A percentile compares a stretch with the other conserved stretches of the same genome.
phyloP scores from a whole-genome alignment of 1,139 yeast species.

The Debaryomyces sp. region DNA sequence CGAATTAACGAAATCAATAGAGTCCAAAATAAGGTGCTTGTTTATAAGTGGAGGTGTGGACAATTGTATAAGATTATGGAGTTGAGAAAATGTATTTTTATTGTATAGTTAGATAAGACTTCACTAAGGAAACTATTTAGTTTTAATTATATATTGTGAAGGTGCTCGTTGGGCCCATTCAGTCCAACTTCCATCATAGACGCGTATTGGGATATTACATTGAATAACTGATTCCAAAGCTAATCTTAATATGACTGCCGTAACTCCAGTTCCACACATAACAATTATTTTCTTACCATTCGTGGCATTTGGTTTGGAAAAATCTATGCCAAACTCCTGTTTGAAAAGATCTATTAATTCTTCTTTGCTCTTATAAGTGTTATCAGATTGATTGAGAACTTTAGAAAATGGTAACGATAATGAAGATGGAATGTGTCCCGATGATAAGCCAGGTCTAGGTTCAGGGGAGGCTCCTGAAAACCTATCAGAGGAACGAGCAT shows the following conservation, averaged over 20 bases:
- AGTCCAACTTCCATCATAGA: slow-evolving; percentile 98
- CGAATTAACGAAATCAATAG: slow-evolving; percentile 27
- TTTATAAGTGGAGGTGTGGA: slow-evolving; percentile 66
- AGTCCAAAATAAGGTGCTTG: slow-evolving; percentile 55
- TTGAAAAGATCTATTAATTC: slow-evolving; percentile 51
- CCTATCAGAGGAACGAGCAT: slow-evolving; percentile 78
- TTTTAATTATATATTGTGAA: slow-evolving; percentile 31
- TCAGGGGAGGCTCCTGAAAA: slow-evolving; percentile 82
- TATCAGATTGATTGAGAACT: slow-evolving; percentile 51
- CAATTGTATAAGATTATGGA: slow-evolving; percentile 56
- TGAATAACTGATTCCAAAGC: slow-evolving; percentile 55
- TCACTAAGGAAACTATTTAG: slow-evolving; percentile 7
- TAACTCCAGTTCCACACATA: slow-evolving; percentile 95
- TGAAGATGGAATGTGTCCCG: slow-evolving; percentile 89
- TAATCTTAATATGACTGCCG: slow-evolving; percentile 78
- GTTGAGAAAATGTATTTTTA: slow-evolving; percentile 18
- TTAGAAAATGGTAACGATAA: slow-evolving; percentile 73
- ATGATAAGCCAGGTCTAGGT: slow-evolving; percentile 82
- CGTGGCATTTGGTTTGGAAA: slow-evolving; percentile 25
- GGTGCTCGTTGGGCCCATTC: slow-evolving; percentile 55
- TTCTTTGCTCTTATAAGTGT: slow-evolving; percentile 51
- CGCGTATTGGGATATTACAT: slow-evolving; percentile 62
- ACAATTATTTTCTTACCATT: slow-evolving; percentile 58
- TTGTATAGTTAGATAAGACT: slow-evolving; percentile 1
- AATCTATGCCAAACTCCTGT: slow-evolving; percentile 37